Evolutionary conservation across 768 basidiomycete genomes (phyloP).

Genomic region (Nidularia pulvinata): DNA sequence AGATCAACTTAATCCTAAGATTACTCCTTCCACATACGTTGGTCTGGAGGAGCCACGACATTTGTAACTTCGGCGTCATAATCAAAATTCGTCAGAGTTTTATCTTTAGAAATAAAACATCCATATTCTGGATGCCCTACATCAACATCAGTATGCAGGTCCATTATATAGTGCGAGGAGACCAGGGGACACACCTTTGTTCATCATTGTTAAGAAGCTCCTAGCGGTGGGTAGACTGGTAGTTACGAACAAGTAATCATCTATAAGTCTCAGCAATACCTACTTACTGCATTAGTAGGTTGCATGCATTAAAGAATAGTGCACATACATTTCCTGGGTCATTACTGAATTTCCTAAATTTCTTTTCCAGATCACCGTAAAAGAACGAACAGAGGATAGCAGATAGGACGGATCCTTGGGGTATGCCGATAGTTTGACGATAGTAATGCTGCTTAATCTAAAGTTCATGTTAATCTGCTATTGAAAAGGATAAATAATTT

Average conservation of each 20-base stretch:
- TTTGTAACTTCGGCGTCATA: constrained; percentile 51
- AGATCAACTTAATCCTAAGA: not conserved
- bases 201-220: constrained; percentile 77
- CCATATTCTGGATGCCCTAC: constrained; percentile 93
- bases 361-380: constrained; percentile 88
- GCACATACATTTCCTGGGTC: constrained; percentile 62
- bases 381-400: constrained; percentile 92
- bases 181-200: constrained; percentile 42
- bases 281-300: constrained; percentile 19
- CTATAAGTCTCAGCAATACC: constrained; percentile 85
- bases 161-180: too few relatives aligned
- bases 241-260: constrained; percentile 93
- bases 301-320: constrained; percentile 1
- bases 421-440: constrained; percentile 92
- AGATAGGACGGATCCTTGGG: constrained; percentile 97
- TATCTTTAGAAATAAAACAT: constrained; percentile 85
- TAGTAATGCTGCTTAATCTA: constrained; percentile 85
- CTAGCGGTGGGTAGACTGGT: constrained; percentile 59
- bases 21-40: constrained; percentile 28
- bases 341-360: constrained; percentile 48
- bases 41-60: constrained; percentile 44
- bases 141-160: not conserved
- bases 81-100: constrained; percentile 90
- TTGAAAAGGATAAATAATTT: not conserved
- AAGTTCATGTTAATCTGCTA: constrained; percentile 1